Percentiles rank a stretch among this genome's conserved stretches.
Evolutionary conservation across 1,139 yeast species (phyloP).

Genomic region (Yamadazyma songkhlaensis): DNA sequence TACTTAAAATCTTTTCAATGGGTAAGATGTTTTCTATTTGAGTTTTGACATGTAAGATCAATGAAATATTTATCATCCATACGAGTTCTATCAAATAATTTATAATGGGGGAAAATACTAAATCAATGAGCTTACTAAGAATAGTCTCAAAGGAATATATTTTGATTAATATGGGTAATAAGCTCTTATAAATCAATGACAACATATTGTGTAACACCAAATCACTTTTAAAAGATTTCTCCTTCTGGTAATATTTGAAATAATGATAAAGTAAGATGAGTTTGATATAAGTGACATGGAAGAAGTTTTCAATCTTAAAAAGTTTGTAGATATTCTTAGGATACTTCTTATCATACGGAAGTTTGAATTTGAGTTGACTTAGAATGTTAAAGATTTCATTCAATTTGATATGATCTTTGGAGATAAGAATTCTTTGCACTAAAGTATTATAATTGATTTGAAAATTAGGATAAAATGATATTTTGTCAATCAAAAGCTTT

Average conservation of each 20-base stretch:
- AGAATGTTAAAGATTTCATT: neutral
- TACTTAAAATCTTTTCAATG: constrained; percentile 1
- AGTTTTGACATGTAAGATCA: constrained; percentile 2
- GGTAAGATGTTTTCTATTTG: constrained; percentile 1
- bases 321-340: constrained; percentile 3
- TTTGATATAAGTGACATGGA: constrained; percentile 2
- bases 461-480: neutral
- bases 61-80: constrained; percentile 3
- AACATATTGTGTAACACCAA: constrained; percentile 1
- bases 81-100: constrained; percentile 3
- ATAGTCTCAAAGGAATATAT: constrained; percentile 6
- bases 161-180: constrained; percentile 4
- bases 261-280: constrained; percentile 5
- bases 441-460: neutral
- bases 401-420: constrained; percentile 1
- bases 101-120: constrained; percentile 2
- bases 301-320: constrained; percentile 4
- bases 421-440: neutral
- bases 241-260: neutral
- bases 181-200: constrained; percentile 2
- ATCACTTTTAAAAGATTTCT: neutral
- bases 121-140: constrained; percentile 2
- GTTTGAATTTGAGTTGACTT: neutral
- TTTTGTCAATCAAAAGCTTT: neutral
- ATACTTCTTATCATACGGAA: neutral